Evolutionary conservation across 768 basidiomycete genomes (phyloP).

Genomic region (Russula lepida): DNA sequence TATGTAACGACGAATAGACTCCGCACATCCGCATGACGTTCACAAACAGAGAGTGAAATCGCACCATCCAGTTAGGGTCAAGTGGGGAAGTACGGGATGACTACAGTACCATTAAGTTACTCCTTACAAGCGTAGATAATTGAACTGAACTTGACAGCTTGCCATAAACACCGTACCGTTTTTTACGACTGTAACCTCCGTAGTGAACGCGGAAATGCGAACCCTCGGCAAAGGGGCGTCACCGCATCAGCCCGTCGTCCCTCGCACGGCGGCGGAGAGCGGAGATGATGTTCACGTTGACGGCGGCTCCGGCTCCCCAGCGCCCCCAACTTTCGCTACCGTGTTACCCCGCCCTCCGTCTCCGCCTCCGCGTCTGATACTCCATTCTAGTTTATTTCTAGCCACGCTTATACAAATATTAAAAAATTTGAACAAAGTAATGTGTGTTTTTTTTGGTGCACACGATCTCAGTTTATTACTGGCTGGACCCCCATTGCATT

Average conservation of each 20-base stretch:
- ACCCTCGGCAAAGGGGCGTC: background rate
- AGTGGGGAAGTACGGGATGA: background rate
- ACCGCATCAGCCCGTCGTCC: background rate
- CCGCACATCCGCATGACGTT: background rate
- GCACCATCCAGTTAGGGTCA: background rate
- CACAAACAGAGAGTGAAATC: background rate
- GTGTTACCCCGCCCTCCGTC: too few relatives aligned
- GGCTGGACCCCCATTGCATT: too few relatives aligned
- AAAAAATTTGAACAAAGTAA: too few relatives aligned
- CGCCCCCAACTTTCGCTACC: too few relatives aligned
- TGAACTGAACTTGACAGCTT: background rate
- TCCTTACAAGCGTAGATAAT: background rate
- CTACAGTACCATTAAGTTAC: too few relatives aligned
- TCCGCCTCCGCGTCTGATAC: too few relatives aligned
- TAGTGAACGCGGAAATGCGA: background rate
- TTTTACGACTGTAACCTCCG: background rate
- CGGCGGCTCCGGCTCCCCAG: too few relatives aligned
- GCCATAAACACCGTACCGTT: background rate
- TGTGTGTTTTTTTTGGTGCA: too few relatives aligned
- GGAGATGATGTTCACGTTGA: too few relatives aligned
- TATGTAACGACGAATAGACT: conserved; percentile 18
- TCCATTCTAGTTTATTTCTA: too few relatives aligned
- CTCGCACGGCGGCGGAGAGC: conserved; percentile 8
- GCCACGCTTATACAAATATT: too few relatives aligned
- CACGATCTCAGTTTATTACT: too few relatives aligned